phyloP scores from a whole-genome alignment of 2,329 filamentous ascomycete genomes.

The Lojkania enalia region DNA sequence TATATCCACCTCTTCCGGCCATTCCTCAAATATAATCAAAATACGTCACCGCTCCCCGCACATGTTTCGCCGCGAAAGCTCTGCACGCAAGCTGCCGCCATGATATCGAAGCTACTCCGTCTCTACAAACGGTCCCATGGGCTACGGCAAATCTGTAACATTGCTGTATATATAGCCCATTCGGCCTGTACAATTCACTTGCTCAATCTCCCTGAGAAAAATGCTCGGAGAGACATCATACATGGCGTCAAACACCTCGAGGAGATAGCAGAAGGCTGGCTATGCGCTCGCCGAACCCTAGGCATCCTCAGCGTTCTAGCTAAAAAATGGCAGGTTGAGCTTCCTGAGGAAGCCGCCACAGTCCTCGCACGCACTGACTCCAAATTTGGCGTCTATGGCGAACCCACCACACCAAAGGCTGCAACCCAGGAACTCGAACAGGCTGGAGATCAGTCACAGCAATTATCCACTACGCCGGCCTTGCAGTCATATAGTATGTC shows the following conservation, averaged over 20 bases:
- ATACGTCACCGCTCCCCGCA: slow-evolving; percentile 77
- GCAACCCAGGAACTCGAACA: slow-evolving; percentile 21
- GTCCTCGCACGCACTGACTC: slow-evolving; percentile 78
- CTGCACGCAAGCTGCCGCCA: slow-evolving; percentile 85
- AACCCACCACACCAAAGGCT: slow-evolving; percentile 33
- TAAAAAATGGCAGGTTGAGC: slow-evolving; percentile 84
- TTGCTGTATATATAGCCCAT: slow-evolving; percentile 93
- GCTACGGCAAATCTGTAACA: slow-evolving; percentile 90
- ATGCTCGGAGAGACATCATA: slow-evolving; percentile 82
- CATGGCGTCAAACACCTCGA: slow-evolving; percentile 91
- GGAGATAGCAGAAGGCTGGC: slow-evolving; percentile 94
- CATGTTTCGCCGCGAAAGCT: slow-evolving; percentile 90
- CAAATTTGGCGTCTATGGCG: slow-evolving; percentile 70
- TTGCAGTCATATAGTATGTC: slow-evolving; percentile 38
- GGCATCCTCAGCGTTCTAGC: slow-evolving; percentile 82
- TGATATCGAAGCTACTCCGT: slow-evolving; percentile 91
- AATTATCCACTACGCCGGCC: slow-evolving; percentile 22
- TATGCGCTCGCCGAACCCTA: slow-evolving; percentile 82
- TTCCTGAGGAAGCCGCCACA: slow-evolving; percentile 79
- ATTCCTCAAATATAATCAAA: slow-evolving; percentile 86
- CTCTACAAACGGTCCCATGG: slow-evolving; percentile 93
- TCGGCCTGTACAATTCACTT: slow-evolving; percentile 94
- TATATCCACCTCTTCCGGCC: slow-evolving; percentile 96
- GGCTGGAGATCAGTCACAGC: slow-evolving; percentile 2
- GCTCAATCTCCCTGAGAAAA: slow-evolving; percentile 90